These are phyloP conservation scores for Penicillium angulare DNA, from an alignment of 495 filamentous ascomycete species.

Conservation along the genomic window DNA sequence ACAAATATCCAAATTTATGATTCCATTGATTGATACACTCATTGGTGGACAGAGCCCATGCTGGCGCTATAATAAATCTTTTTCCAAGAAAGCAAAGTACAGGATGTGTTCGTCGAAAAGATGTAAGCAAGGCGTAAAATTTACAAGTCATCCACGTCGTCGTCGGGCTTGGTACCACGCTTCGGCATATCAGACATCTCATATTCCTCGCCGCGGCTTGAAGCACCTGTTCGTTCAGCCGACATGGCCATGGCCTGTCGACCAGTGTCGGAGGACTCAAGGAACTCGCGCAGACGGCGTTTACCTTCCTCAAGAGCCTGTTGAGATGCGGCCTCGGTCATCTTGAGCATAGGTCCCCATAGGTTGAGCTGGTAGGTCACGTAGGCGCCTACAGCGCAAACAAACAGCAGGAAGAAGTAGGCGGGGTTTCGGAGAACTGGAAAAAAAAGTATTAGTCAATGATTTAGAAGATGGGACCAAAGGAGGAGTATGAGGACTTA, in stretches of 20 bases:
- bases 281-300: constrained; percentile 80
- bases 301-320: constrained; percentile 90
- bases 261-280: constrained; percentile 77
- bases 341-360: constrained; percentile 91
- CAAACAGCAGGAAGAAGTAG: constrained; percentile 84
- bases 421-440: constrained; percentile 87
- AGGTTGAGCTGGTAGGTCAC: constrained; percentile 90
- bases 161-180: constrained; percentile 26
- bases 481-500: constrained; percentile 44
- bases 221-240: constrained; percentile 20
- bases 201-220: constrained; percentile 35
- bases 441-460: constrained; percentile 11
- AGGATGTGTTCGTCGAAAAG: background rate
- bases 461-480: background rate
- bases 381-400: constrained; percentile 73
- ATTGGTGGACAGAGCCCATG: background rate
- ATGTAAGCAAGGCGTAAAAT: constrained; percentile 7
- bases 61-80: constrained; percentile 14
- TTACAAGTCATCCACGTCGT: constrained; percentile 45
- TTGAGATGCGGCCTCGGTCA: constrained; percentile 82
- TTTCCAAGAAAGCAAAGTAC: constrained; percentile 5
- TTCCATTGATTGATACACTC: constrained; percentile 1
- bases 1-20: background rate
- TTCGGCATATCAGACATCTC: constrained; percentile 47
- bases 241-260: constrained; percentile 77